A percentile compares a stretch with the other conserved stretches of the same genome.
phyloP scores from a whole-genome alignment of 441 rosid genomes.

The Flueggea neowawraea region DNA sequence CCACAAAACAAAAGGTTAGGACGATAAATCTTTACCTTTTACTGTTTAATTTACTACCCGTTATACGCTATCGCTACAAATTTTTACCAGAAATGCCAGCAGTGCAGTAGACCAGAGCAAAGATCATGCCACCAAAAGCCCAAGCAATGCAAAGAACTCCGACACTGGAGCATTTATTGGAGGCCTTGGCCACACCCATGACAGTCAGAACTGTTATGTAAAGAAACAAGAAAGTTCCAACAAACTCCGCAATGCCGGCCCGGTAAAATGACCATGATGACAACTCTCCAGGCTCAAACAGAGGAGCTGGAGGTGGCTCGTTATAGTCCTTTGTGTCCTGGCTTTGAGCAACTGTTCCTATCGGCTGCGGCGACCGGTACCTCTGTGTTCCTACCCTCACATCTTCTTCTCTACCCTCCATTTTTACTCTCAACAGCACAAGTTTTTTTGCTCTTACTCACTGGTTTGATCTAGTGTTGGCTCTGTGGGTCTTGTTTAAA shows the following conservation, averaged over 20 bases:
- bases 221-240: conserved; percentile 70
- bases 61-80: no score
- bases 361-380: conserved; percentile 62
- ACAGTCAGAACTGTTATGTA: conserved; percentile 67
- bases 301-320: conserved; percentile 80
- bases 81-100: conserved; percentile 74
- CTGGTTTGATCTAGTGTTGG: no score
- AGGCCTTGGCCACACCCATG: conserved; percentile 59
- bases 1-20: not conserved
- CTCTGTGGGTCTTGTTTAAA: no score
- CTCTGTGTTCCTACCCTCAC: conserved; percentile 69
- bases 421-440: conserved; percentile 2
- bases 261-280: conserved; percentile 75
- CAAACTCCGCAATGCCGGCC: conserved; percentile 84
- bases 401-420: conserved; percentile 82
- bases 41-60: no score
- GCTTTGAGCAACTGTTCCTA: conserved; percentile 64
- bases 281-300: conserved; percentile 58
- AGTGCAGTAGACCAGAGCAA: conserved; percentile 82
- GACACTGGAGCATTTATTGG: conserved; percentile 52
- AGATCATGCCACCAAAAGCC: conserved; percentile 95
- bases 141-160: conserved; percentile 90
- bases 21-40: no score
- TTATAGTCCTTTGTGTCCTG: conserved; percentile 49
- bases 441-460: no score